Conservation (phyloP, 2,329 filamentous ascomycete species). For the Trichophaea hybrida region DNA sequence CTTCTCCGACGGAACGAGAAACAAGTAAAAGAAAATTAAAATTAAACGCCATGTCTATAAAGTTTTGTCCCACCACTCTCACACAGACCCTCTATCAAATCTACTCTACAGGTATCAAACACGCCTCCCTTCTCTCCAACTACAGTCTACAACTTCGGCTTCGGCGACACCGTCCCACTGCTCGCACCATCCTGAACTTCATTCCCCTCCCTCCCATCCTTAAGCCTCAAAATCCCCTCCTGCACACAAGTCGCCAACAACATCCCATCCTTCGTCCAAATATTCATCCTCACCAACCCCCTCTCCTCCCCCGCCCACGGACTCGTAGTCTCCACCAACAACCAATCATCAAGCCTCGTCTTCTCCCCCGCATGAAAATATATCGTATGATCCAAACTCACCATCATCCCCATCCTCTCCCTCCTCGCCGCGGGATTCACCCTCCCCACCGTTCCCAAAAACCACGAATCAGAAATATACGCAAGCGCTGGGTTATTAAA, state of each 20-base stretch:
- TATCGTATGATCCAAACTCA: slow-evolving; percentile 58
- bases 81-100: too few relatives aligned
- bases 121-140: too few relatives aligned
- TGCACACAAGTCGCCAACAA: slow-evolving; percentile 67
- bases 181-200: neutral
- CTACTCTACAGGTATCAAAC: too few relatives aligned
- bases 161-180: neutral
- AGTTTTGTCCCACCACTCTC: too few relatives aligned
- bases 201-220: slow-evolving; percentile 19
- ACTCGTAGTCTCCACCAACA: slow-evolving; percentile 45
- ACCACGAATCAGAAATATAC: slow-evolving; percentile 85
- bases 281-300: slow-evolving; percentile 60
- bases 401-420: slow-evolving; percentile 66
- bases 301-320: slow-evolving; percentile 68
- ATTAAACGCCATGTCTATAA: too few relatives aligned
- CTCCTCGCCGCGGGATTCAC: slow-evolving; percentile 39
- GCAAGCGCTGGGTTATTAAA: slow-evolving; percentile 78
- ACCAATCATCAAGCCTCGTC: slow-evolving; percentile 37
- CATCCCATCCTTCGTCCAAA: slow-evolving; percentile 55
- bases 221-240: slow-evolving; percentile 40
- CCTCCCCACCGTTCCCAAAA: slow-evolving; percentile 75
- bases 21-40: too few relatives aligned
- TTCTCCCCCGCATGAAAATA: slow-evolving; percentile 40
- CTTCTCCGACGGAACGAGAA: too few relatives aligned
- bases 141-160: neutral